Base-by-base conservation (phyloP, 2,329 filamentous ascomycete species). In the Fusarium austroafricanum region DNA sequence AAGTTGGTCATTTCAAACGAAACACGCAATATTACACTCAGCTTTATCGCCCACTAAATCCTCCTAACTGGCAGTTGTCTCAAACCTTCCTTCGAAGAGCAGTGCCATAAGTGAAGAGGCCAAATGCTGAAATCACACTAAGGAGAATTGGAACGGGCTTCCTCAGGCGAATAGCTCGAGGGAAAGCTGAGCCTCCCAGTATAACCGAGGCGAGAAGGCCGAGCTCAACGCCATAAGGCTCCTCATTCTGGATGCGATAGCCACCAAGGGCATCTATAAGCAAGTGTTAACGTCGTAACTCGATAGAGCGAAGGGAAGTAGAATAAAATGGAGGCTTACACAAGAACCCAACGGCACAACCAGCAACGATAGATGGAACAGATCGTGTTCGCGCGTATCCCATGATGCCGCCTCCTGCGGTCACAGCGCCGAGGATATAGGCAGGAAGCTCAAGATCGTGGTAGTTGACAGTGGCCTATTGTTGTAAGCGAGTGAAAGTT, bases 311-410 rank as follows among this genome's bases (percentile, higher is more conserved):
- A 29, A 15, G 11, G 15, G 6, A 10, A 39, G 6, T 10, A n/a
- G 21, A 21, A 15, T 9, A 8, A 14, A 2, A n/a, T n/a, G 28
- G n/a, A 39, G n/a, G 79, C 83, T 44, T 81, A 88, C 86, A 89
- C 18, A 89, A 77, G 15, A 84, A 71, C 49, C 96, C 96, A 70
- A 99, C 94, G 33, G 90, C 90, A 71, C 93, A 84, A 52, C 96
- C 96, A 15, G 96, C 96, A 14, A 88, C 89, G 71, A 98, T 86
- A 14, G 94, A 97, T 37, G 95, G 95, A 49, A 97, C 79, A 23
- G 94, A 98, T 61, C 93, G 88, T 1, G 94, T 96, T 77, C 90
- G 90, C 43, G 90, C 84, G 80, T 93, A 99, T 76, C 96, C 96
- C 76, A 92, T 91, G 62, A 92, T 90, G 68, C 96, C 96, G 73